Evolutionary conservation across 805 yeast genomes (phyloP).

Genomic region (Metschnikowia chrysomelidarum): DNA sequence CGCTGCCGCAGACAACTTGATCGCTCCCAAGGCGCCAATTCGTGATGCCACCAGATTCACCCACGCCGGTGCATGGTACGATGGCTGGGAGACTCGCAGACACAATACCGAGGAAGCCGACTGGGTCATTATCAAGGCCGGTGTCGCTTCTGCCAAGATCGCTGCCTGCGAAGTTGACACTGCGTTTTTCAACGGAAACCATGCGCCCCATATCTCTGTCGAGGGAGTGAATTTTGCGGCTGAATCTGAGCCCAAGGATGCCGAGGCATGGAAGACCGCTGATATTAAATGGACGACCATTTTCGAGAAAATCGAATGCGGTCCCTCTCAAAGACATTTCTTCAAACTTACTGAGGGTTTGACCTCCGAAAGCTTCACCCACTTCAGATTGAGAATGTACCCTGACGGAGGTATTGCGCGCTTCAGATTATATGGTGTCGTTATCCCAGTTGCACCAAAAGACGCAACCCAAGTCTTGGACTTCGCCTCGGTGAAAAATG

Average conservation of each 20-base stretch:
- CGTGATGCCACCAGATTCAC: constrained; percentile 78
- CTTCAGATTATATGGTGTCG: constrained; percentile 84
- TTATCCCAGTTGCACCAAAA: constrained; percentile 63
- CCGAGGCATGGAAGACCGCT: constrained; percentile 17
- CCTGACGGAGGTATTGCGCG: constrained; percentile 99
- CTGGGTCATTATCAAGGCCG: constrained; percentile 81
- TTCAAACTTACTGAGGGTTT: constrained; percentile 54
- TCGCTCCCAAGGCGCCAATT: constrained; percentile 77
- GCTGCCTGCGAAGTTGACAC: constrained; percentile 91
- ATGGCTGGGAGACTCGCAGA: constrained; percentile 98
- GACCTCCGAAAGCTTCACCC: constrained; percentile 68
- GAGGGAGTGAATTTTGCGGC: constrained; percentile 50
- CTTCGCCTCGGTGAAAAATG: constrained; percentile 77
- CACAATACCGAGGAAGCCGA: constrained; percentile 84
- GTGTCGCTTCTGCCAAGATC: constrained; percentile 76
- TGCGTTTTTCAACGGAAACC: constrained; percentile 92
- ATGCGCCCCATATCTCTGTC: constrained; percentile 86
- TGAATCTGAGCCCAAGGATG: background rate
- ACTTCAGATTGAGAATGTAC: constrained; percentile 83
- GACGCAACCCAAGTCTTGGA: constrained; percentile 52
- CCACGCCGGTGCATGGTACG: constrained; percentile 94
- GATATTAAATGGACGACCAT: constrained; percentile 64
- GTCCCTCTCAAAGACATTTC: constrained; percentile 85
- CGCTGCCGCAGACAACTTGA: constrained; percentile 85
- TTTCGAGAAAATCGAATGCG: constrained; percentile 73